A percentile compares a stretch with the other conserved stretches of the same genome.
phyloP scores from a whole-genome alignment of 495 filamentous ascomycete species.

The Bacidia rubella region DNA sequence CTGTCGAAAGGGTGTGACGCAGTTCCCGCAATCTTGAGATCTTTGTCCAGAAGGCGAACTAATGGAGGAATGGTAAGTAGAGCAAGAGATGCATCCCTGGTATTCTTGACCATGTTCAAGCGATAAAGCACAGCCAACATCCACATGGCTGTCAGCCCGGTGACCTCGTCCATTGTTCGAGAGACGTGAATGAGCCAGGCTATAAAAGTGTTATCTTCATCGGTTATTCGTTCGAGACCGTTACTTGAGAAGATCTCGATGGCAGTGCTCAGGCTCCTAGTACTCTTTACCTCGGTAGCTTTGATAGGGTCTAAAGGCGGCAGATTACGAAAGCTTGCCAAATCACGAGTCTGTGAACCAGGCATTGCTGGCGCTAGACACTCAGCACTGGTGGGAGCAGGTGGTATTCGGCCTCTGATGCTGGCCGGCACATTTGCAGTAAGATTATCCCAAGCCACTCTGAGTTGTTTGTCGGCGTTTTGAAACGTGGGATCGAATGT shows the following conservation, averaged over 20 bases:
- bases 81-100: slow-evolving; percentile 47
- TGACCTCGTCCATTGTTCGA: slow-evolving; percentile 46
- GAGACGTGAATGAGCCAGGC: slow-evolving; percentile 68
- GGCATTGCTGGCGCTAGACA: slow-evolving; percentile 37
- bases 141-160: slow-evolving; percentile 65
- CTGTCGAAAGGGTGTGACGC: slow-evolving; percentile 28
- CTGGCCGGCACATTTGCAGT: not conserved
- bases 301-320: slow-evolving; percentile 42
- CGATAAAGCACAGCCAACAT: slow-evolving; percentile 66
- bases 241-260: slow-evolving; percentile 23
- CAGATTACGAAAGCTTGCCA: slow-evolving; percentile 27
- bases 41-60: slow-evolving; percentile 52
- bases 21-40: slow-evolving; percentile 30
- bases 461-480: not conserved
- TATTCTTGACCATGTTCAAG: slow-evolving; percentile 48
- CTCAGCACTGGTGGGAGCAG: not conserved
- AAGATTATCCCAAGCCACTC: not conserved
- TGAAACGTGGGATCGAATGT: not conserved
- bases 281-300: slow-evolving; percentile 25
- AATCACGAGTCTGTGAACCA: not conserved
- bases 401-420: not conserved
- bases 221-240: slow-evolving; percentile 29
- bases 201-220: slow-evolving; percentile 66
- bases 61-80: slow-evolving; percentile 60
- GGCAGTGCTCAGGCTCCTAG: slow-evolving; percentile 19